Percentiles rank a stretch among this genome's conserved stretches.
These are phyloP conservation scores for Fusarium oxysporum DNA, from an alignment of 2,329 filamentous ascomycete genomes.

Conservation along the genomic window DNA sequence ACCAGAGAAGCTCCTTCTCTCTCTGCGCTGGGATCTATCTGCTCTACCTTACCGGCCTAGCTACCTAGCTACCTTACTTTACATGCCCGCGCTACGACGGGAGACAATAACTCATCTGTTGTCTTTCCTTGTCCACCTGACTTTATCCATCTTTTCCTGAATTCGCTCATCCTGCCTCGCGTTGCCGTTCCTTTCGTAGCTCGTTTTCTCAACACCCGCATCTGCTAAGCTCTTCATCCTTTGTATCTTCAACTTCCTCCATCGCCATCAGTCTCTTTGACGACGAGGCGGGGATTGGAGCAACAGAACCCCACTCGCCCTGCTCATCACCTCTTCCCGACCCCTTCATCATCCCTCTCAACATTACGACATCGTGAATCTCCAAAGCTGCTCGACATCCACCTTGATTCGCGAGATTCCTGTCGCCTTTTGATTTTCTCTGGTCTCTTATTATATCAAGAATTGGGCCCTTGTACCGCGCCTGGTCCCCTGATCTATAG, in stretches of 20 bases:
- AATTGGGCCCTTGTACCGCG: neutral
- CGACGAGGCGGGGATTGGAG: constrained; percentile 36
- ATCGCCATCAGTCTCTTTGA: constrained; percentile 13
- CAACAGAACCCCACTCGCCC: constrained; percentile 36
- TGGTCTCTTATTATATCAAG: constrained; percentile 3
- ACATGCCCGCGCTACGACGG: neutral
- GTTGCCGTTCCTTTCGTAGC: neutral
- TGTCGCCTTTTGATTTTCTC: neutral
- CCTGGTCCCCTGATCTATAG: constrained; percentile 11
- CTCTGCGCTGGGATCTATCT: constrained; percentile 18
- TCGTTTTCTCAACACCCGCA: constrained; percentile 4
- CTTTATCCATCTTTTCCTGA: constrained; percentile 1
- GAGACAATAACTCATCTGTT: constrained; percentile 15
- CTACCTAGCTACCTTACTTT: neutral
- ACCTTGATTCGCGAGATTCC: neutral
- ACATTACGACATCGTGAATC: constrained; percentile 13
- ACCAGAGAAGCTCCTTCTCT: constrained; percentile 24
- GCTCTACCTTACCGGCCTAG: neutral
- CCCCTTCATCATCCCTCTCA: constrained; percentile 30
- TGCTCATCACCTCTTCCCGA: constrained; percentile 27
- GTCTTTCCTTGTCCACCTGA: constrained; percentile 12
- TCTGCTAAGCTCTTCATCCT: constrained; percentile 1
- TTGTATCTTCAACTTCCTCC: constrained; percentile 4
- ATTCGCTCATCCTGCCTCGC: constrained; percentile 4
- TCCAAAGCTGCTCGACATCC: constrained; percentile 9